Base-by-base conservation (phyloP, 371 early-diverging fungal species). In the Mucor racemosus region DNA sequence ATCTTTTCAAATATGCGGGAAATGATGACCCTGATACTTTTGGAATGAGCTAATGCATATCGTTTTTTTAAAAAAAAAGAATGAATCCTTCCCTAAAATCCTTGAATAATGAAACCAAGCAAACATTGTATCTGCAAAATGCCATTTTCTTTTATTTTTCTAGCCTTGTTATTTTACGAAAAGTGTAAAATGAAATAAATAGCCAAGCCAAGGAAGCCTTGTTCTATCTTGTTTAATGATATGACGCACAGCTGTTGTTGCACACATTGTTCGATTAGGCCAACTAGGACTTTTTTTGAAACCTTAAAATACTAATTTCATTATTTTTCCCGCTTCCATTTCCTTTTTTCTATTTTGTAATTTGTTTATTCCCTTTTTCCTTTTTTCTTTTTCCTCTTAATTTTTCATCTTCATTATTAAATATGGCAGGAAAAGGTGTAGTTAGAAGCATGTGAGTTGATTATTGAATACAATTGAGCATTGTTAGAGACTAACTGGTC, bases 391-490 rank as follows among this genome's bases (percentile, higher is more conserved):
- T 35, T 26, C 3, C 26, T 26, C 26, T 26, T 26, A 26, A 26
- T 48, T 58, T 35, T 44, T 58, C 19, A 2, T 44, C 53, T 40
- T 55, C 15, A 31, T 0, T 19, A 53, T 13, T 53, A 53, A 60
- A 36, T 33, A 71, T 71, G 71, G 71, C 71, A 46, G 64, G 64
- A 58, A 71, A 71, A 71, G 71, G 71, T 33, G 71, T 73, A 3
- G 69, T 73, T 17, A 59, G 73, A 73, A 73, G 73, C 69, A 73
- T 73, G 73, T 73, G 63, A 73, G 73, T 56, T 36, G 26, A 3
- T 26, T 26, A 26, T 26, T 26, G 3, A 26, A 19, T 19, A 17
- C 17, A 33, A 7, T 15, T 21, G n/a, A 1, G 15, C 3, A 26
- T 19, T 26, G 19, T 7, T 1, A 41, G 11, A 58, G 26, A 35